A percentile compares a stretch with the other conserved stretches of the same genome.
Conservation (phyloP, 352 stramenopile genomes). For the Globisporangium camurandrum region DNA sequence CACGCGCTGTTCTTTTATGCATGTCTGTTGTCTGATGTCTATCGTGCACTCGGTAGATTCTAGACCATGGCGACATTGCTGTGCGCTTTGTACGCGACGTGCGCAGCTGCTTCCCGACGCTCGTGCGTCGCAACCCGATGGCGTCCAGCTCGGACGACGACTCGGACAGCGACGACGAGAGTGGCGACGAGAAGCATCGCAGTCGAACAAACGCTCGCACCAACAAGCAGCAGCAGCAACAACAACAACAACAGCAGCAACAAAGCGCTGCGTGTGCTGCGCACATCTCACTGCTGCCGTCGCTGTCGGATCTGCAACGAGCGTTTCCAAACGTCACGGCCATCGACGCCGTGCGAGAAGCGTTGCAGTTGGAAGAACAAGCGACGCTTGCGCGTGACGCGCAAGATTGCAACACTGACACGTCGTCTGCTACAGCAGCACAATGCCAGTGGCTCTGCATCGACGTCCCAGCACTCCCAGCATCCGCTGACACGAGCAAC, state of each 20-base stretch:
- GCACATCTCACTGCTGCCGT: slow-evolving; percentile 32
- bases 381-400: not conserved
- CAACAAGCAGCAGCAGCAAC: slow-evolving; percentile 8
- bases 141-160: slow-evolving; percentile 22
- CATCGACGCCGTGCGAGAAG: slow-evolving; percentile 20
- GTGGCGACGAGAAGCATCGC: slow-evolving; percentile 3
- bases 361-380: not conserved
- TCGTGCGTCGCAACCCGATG: slow-evolving; percentile 47
- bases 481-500: not conserved
- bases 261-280: slow-evolving; percentile 20
- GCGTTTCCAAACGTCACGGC: slow-evolving; percentile 39
- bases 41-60: slow-evolving; percentile 17
- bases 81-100: slow-evolving; percentile 45
- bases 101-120: slow-evolving; percentile 51
- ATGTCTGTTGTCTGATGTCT: too few species aligned
- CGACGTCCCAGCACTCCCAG: slow-evolving; percentile 26
- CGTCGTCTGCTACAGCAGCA: slow-evolving; percentile 3
- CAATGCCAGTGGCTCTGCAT: slow-evolving; percentile 47
- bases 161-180: slow-evolving; percentile 6
- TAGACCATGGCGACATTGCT: slow-evolving; percentile 54
- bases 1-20: too few species aligned
- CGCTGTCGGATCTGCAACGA: slow-evolving; percentile 26
- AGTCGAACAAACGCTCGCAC: not conserved
- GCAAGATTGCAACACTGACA: not conserved
- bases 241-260: slow-evolving; percentile 2